Percentiles rank a stretch among this genome's conserved stretches.
Evolutionary conservation across 2,329 filamentous ascomycete genomes (phyloP).

Genomic region (Drechslera avenae): DNA sequence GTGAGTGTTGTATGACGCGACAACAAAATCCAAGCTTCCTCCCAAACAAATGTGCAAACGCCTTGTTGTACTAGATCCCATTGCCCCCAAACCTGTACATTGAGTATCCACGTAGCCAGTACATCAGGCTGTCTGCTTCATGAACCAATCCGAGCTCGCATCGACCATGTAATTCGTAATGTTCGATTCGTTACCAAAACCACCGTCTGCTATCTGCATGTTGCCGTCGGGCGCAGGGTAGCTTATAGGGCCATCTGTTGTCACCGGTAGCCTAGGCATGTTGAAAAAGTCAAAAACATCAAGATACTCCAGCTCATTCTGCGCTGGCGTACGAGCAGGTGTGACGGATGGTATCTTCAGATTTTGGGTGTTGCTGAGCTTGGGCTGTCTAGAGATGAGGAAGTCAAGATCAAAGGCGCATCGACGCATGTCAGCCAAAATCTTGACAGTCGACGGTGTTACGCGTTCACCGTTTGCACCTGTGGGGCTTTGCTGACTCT

Average conservation of each 20-base stretch:
- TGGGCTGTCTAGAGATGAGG: conserved; percentile 80
- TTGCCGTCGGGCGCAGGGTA: conserved; percentile 39
- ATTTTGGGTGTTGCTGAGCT: conserved; percentile 44
- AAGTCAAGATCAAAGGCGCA: conserved; percentile 91
- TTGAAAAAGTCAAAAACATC: conserved; percentile 97
- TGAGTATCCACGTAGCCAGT: background rate
- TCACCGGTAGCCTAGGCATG: conserved; percentile 70
- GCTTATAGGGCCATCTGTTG: conserved; percentile 37
- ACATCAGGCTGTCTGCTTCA: conserved; percentile 27
- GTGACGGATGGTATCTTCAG: conserved; percentile 47
- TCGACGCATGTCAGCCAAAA: conserved; percentile 87
- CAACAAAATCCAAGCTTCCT: background rate
- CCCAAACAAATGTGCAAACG: background rate
- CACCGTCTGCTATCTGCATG: conserved; percentile 33
- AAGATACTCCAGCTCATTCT: conserved; percentile 85
- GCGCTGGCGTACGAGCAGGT: conserved; percentile 70
- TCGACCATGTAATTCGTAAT: conserved; percentile 80
- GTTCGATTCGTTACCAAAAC: conserved; percentile 67
- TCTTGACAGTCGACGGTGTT: conserved; percentile 82
- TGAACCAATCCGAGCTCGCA: conserved; percentile 76
- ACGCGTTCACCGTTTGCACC: conserved; percentile 69
- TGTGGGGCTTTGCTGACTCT: conserved; percentile 67
- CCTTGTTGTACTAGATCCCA: background rate
- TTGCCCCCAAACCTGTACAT: background rate
- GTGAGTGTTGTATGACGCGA: no score